These are phyloP conservation scores for Trichoderma sp. DNA, from an alignment of 2,329 filamentous ascomycete genomes.

Conservation along the genomic window DNA sequence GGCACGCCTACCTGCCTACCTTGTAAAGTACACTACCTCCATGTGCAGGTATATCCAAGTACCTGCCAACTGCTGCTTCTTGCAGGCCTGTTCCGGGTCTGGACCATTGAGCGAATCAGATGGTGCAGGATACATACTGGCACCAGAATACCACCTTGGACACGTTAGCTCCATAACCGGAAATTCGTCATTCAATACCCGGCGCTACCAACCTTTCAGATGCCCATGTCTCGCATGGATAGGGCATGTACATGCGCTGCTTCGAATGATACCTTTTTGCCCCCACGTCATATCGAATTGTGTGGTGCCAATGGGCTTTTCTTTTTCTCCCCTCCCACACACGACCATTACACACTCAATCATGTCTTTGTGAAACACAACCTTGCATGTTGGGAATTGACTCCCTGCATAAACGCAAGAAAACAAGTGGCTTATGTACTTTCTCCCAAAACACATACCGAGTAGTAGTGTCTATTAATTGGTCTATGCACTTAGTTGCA, in stretches of 20 bases:
- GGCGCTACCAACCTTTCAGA: background rate
- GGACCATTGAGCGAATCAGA: constrained; percentile 12
- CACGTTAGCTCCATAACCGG: constrained; percentile 15
- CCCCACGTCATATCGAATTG: constrained; percentile 15
- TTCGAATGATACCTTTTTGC: background rate
- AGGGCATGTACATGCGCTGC: background rate
- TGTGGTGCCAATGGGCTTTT: constrained; percentile 3
- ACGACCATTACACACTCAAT: background rate
- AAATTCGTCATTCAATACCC: constrained; percentile 19
- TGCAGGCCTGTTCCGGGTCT: background rate
- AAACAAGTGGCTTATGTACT: background rate
- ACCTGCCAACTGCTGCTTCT: background rate
- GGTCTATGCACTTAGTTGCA: constrained; percentile 1
- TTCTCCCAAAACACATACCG: background rate
- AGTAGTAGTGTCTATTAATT: background rate
- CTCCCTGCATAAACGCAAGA: constrained; percentile 1
- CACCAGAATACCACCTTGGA: background rate
- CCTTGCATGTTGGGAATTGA: background rate
- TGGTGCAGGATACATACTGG: constrained; percentile 1
- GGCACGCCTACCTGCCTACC: background rate
- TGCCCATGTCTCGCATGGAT: constrained; percentile 20
- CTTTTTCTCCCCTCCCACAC: background rate
- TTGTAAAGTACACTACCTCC: background rate
- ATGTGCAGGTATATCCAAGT: background rate
- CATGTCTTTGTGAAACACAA: constrained; percentile 10